Evolutionary conservation across 1,284 basidiomycete species (phyloP).

Genomic region (Marasmius sp.): DNA sequence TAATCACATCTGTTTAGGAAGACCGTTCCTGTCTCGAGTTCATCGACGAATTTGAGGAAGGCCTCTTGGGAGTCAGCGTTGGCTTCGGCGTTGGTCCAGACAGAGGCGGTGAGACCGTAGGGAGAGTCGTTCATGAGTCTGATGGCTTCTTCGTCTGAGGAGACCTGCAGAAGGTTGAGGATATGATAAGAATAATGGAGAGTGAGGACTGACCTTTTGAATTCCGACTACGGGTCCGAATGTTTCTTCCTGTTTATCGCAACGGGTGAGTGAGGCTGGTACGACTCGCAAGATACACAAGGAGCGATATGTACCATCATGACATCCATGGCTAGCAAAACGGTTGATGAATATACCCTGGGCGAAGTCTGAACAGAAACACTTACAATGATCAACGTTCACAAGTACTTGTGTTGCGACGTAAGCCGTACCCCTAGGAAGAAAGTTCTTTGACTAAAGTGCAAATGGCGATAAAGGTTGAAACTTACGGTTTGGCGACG

Average conservation of each 20-base stretch:
- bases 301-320: slow-evolving; percentile 59
- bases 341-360: not conserved
- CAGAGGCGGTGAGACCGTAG: slow-evolving; percentile 89
- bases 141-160: slow-evolving; percentile 84
- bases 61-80: slow-evolving; percentile 61
- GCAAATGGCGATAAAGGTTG: not conserved
- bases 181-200: not conserved
- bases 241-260: slow-evolving; percentile 65
- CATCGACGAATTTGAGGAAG: slow-evolving; percentile 72
- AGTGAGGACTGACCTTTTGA: slow-evolving; percentile 63
- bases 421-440: slow-evolving; percentile 71
- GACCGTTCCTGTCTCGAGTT: slow-evolving; percentile 87
- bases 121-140: slow-evolving; percentile 94
- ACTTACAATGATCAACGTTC: slow-evolving; percentile 83
- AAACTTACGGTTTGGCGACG: slow-evolving; percentile 60
- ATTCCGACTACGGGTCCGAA: slow-evolving; percentile 92
- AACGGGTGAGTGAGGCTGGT: not conserved
- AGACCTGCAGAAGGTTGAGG: slow-evolving; percentile 45
- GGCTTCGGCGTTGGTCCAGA: slow-evolving; percentile 82
- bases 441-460: no score
- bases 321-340: slow-evolving; percentile 75
- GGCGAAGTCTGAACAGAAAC: not conserved
- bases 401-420: slow-evolving; percentile 89
- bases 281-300: not conserved
- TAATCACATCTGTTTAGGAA: slow-evolving; percentile 90